A percentile compares a stretch with the other conserved stretches of the same genome.
phyloP scores from a whole-genome alignment of 441 rosid species.

The Gossypium lobatum region DNA sequence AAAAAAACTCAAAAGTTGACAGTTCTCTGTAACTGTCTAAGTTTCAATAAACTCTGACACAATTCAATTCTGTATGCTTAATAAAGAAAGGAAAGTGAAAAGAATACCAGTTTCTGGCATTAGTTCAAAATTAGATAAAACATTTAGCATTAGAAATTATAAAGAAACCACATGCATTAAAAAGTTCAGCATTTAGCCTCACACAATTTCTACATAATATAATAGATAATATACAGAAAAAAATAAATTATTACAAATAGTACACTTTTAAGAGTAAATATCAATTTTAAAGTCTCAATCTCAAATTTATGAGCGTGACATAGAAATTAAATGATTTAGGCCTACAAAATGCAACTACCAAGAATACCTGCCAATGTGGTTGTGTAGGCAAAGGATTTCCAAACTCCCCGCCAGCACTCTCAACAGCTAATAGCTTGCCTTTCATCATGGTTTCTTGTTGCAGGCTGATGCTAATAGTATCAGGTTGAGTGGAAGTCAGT shows the following conservation, averaged over 20 bases:
- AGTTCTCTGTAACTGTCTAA: neutral
- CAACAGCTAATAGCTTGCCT: constrained; percentile 31
- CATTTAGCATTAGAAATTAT: neutral
- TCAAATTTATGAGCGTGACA: neutral
- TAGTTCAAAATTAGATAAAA: neutral
- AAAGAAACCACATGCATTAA: neutral
- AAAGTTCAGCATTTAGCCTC: neutral
- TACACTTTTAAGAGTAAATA: neutral
- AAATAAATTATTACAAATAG: neutral
- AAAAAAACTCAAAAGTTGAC: neutral
- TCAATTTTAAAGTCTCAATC: neutral
- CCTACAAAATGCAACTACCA: neutral
- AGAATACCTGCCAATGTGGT: constrained; percentile 70
- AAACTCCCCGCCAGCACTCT: constrained; percentile 23
- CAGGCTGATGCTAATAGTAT: constrained; percentile 24
- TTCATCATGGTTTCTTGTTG: constrained; percentile 31
- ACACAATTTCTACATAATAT: neutral
- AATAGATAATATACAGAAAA: neutral
- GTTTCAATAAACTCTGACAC: neutral
- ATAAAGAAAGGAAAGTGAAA: neutral
- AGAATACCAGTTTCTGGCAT: neutral
- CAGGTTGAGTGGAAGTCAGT: constrained; percentile 29
- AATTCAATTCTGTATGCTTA: neutral
- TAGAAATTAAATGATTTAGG: neutral
- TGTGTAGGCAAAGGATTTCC: constrained; percentile 41